phyloP scores from a whole-genome alignment of 2,329 filamentous ascomycete genomes.

The Fusarium falciforme region DNA sequence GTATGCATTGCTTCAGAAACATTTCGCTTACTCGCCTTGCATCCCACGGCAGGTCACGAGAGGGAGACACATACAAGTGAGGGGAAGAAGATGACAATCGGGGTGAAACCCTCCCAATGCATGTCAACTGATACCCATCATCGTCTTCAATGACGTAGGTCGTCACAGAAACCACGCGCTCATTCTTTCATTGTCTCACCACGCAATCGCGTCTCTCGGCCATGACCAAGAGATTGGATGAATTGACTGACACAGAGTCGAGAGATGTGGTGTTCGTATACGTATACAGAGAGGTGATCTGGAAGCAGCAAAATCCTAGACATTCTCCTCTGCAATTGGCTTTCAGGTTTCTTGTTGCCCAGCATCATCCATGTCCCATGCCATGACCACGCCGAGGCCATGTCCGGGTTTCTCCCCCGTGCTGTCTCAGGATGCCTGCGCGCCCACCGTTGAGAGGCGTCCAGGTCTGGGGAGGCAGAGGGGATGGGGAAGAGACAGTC shows the following conservation, averaged over 20 bases:
- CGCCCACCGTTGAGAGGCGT: background rate
- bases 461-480: background rate
- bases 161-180: constrained; percentile 43
- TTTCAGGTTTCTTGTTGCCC: constrained; percentile 5
- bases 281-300: background rate
- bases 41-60: background rate
- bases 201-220: constrained; percentile 7
- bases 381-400: constrained; percentile 15
- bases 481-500: background rate
- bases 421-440: constrained; percentile 34
- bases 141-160: constrained; percentile 43
- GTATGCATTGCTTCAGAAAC: constrained; percentile 2
- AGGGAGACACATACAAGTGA: background rate
- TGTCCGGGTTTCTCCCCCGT: constrained; percentile 1
- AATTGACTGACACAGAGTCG: constrained; percentile 1
- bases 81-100: background rate
- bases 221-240: constrained; percentile 7
- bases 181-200: constrained; percentile 43
- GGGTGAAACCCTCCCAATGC: constrained; percentile 11
- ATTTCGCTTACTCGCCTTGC: constrained; percentile 13
- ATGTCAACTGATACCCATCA: constrained; percentile 25
- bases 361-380: constrained; percentile 4
- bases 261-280: background rate
- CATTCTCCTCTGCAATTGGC: constrained; percentile 14
- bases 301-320: constrained; percentile 9